Base-by-base conservation (phyloP, 768 basidiomycete species). In the Trametes elegans region DNA sequence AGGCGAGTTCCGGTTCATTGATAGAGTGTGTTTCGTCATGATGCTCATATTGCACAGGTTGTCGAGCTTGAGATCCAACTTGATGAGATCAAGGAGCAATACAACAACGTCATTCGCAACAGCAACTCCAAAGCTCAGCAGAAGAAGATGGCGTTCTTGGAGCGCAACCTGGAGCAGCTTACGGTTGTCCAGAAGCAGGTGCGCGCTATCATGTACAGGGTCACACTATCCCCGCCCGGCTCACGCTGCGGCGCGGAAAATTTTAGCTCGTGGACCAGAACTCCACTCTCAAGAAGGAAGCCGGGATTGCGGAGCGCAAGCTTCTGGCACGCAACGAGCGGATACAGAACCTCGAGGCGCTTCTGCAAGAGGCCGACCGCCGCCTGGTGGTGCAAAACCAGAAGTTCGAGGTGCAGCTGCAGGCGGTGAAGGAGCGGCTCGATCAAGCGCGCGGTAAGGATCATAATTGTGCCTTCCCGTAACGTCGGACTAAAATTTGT, bases 141-240 rank as follows among this genome's bases (percentile, higher is more conserved):
- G 75, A 95, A 96, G 83, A 98, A 98, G 82, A 95, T 98, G 90
- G 91, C 93, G 11, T 97, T 98, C 82, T 73, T 99, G 50, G 94
- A 98, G 68, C 88, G 96, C 48, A 99, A 98, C 67, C 76, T 99
- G 48, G 95, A 98, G 66, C 93, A 96, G 67, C 74, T 98, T 61
- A 96, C 94, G 24, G 73, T 92, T 48, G 94, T 98, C 19, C 97
- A 98, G 81, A 97, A 98, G 72, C 94, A 98, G 85, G 95, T 88
- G 59, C 47, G 78, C 66, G 24, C 18, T 38, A 31, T 41, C 39
- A n/a, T n/a, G n/a, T n/a, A n/a, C 23, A 16, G 18, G 29, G 43
- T 36, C 48, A 24, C 44, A 40, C 45, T 48, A 47, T n/a, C 11
- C 21, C 40, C 48, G 14, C 46, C 62, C 57, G 44, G 40, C 47